phyloP scores from a whole-genome alignment of 1,284 basidiomycete species.

The Termitomyces sp. region DNA sequence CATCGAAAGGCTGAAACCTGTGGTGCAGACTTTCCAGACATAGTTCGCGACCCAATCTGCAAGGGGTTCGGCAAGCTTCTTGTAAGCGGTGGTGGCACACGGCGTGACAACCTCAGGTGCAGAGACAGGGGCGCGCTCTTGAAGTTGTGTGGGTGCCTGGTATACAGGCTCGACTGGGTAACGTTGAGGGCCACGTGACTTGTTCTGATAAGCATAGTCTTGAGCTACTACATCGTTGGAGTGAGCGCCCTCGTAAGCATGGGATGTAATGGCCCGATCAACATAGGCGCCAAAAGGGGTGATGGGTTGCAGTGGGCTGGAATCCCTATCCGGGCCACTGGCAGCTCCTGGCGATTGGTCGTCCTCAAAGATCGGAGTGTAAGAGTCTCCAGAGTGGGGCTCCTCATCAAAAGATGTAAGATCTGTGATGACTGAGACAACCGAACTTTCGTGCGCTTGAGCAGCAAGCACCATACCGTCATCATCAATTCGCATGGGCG shows the following conservation, averaged over 20 bases:
- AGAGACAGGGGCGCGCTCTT: conserved; percentile 29
- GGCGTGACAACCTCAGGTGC: conserved; percentile 43
- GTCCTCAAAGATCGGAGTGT: conserved; percentile 58
- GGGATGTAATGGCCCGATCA: conserved; percentile 58
- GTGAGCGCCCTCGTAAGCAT: conserved; percentile 19
- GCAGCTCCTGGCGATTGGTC: conserved; percentile 53
- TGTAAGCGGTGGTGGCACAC: conserved; percentile 54
- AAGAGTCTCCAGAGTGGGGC: conserved; percentile 43
- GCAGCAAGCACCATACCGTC: conserved; percentile 16
- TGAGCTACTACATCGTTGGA: conserved; percentile 8
- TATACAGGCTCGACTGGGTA: conserved; percentile 24
- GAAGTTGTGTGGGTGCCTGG: conserved; percentile 28
- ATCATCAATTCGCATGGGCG: conserved; percentile 19
- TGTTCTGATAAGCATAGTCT: conserved; percentile 20
- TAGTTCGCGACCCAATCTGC: conserved; percentile 73
- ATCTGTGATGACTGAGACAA: conserved; percentile 21
- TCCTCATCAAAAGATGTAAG: conserved; percentile 22
- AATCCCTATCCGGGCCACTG: conserved; percentile 44
- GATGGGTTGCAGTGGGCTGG: conserved; percentile 65
- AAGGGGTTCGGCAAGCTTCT: conserved; percentile 67
- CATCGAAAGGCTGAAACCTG: conserved; percentile 52
- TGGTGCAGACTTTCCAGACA: conserved; percentile 75
- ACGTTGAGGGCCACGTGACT: conserved; percentile 19
- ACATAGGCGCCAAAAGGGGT: conserved; percentile 74
- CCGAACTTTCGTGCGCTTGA: conserved; percentile 20